Percentiles rank a stretch among this genome's conserved stretches.
These are phyloP conservation scores for Uronychia binucleata DNA, from an alignment of 73 alveolate species.

Conservation along the genomic window DNA sequence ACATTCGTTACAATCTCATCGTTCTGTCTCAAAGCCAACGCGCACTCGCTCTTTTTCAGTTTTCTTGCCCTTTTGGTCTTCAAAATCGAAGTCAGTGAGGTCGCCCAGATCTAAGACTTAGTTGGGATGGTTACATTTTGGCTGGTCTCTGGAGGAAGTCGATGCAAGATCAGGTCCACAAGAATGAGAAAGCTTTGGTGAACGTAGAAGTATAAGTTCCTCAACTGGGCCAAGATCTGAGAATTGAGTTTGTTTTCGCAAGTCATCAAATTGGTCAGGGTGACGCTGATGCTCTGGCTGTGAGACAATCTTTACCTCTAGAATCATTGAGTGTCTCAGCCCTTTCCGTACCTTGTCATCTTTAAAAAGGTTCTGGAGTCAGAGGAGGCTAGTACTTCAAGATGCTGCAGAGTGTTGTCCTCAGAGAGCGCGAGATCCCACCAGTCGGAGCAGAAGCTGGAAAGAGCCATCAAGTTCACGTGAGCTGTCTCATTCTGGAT, in stretches of 20 bases:
- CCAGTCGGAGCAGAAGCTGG: constrained; percentile 53
- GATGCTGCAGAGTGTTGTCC: constrained; percentile 17
- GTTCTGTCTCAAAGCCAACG: constrained; percentile 14
- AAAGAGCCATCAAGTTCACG: neutral
- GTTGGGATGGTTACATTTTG: constrained; percentile 6
- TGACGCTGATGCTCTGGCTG: neutral
- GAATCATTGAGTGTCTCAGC: constrained; percentile 10
- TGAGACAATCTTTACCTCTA: constrained; percentile 14
- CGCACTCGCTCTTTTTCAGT: constrained; percentile 36
- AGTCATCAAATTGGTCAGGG: neutral
- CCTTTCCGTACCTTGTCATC: constrained; percentile 47
- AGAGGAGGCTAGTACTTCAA: constrained; percentile 4
- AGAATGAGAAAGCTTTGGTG: constrained; percentile 62
- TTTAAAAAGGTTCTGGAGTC: constrained; percentile 9
- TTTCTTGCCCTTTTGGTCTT: constrained; percentile 32
- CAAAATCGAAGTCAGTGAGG: constrained; percentile 2
- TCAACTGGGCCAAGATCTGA: constrained; percentile 10
- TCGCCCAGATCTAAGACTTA: constrained; percentile 9
- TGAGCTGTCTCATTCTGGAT: neutral
- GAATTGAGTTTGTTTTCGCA: neutral
- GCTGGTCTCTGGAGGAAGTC: constrained; percentile 57
- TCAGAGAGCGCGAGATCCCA: constrained; percentile 54
- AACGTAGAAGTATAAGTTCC: constrained; percentile 38
- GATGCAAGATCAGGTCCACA: constrained; percentile 47
- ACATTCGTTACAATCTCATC: constrained; percentile 27